Conservation (phyloP, 2,329 filamentous ascomycete genomes). For the Septoria linicola region DNA sequence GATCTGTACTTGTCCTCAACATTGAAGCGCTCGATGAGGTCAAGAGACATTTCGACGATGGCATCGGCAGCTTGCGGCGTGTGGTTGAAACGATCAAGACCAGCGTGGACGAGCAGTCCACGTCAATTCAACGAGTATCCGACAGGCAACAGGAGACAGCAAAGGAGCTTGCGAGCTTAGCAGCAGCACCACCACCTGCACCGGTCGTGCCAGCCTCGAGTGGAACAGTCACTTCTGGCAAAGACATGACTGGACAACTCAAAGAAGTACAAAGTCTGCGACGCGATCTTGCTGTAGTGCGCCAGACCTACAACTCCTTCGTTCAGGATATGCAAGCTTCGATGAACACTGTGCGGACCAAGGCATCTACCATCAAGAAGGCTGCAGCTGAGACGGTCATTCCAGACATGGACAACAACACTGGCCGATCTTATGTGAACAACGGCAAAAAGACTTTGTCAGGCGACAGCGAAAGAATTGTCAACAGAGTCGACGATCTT, state of each 20-base stretch:
- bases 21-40: slow-evolving; percentile 92
- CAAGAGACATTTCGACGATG: slow-evolving; percentile 93
- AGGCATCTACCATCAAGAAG: slow-evolving; percentile 77
- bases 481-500: slow-evolving; percentile 91
- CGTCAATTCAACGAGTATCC: slow-evolving; percentile 79
- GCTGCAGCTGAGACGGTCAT: slow-evolving; percentile 68
- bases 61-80: slow-evolving; percentile 73
- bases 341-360: slow-evolving; percentile 78
- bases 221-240: slow-evolving; percentile 31
- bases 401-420: slow-evolving; percentile 71
- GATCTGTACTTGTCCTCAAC: slow-evolving; percentile 91
- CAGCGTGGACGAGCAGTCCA: slow-evolving; percentile 78
- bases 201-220: slow-evolving; percentile 34
- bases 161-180: slow-evolving; percentile 75
- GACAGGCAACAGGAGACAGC: slow-evolving; percentile 87
- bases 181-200: slow-evolving; percentile 48
- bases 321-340: slow-evolving; percentile 83
- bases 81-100: slow-evolving; percentile 85
- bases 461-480: slow-evolving; percentile 83
- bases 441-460: slow-evolving; percentile 83
- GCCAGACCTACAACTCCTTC: slow-evolving; percentile 91
- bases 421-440: slow-evolving; percentile 82
- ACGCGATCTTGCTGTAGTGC: slow-evolving; percentile 83
- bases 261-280: slow-evolving; percentile 78
- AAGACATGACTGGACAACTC: slow-evolving; percentile 60